These are phyloP conservation scores for Lentinula sp. DNA, from an alignment of 768 basidiomycete species.

Conservation along the genomic window DNA sequence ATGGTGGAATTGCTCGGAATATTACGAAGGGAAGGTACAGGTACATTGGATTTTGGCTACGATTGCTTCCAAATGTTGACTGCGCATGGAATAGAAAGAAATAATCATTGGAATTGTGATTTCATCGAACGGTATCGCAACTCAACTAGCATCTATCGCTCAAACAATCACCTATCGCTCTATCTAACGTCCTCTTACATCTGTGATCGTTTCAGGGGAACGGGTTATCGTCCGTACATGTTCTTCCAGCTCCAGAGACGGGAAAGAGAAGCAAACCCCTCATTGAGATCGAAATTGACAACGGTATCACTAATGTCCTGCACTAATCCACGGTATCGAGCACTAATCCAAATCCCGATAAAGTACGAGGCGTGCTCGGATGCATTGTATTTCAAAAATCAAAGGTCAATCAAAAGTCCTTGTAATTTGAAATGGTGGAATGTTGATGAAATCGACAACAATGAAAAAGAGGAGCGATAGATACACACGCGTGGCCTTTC, in stretches of 20 bases:
- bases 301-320: neutral
- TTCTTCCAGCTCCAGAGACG: neutral
- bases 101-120: slow-evolving; percentile 46
- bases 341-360: neutral
- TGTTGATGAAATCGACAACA: neutral
- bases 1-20: slow-evolving; percentile 32
- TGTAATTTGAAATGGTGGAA: no score
- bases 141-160: slow-evolving; percentile 33
- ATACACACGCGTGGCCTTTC: no score
- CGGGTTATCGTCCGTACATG: slow-evolving; percentile 36
- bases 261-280: neutral
- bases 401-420: no score
- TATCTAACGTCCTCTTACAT: slow-evolving; percentile 32
- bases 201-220: slow-evolving; percentile 32
- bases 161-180: slow-evolving; percentile 38
- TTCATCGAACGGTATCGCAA: slow-evolving; percentile 47
- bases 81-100: slow-evolving; percentile 23
- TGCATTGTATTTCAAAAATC: neutral
- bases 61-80: neutral
- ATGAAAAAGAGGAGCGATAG: neutral
- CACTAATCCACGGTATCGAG: neutral
- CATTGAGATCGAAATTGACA: neutral
- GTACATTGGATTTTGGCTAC: neutral
- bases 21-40: slow-evolving; percentile 26
- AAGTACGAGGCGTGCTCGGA: neutral